phyloP scores from a whole-genome alignment of 345 rosid genomes.

The Murraya paniculata region DNA sequence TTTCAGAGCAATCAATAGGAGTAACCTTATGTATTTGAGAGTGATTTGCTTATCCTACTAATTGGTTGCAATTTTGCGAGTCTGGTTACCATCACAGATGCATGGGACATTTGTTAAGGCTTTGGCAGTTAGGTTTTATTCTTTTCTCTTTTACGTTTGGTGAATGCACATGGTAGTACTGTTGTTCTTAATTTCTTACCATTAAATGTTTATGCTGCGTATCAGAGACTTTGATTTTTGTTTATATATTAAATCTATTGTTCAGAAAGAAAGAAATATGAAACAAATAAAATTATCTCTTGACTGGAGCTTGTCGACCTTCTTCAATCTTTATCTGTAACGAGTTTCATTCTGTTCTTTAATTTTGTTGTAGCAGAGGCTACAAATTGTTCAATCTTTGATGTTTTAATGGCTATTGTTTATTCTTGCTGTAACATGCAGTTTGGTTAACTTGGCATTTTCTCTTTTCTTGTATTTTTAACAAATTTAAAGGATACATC shows the following conservation, averaged over 20 bases:
- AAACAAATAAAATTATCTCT: not conserved
- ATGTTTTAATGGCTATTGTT: not conserved
- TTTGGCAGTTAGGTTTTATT: not conserved
- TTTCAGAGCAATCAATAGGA: not conserved
- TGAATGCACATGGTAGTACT: not conserved
- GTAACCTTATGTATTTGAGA: not conserved
- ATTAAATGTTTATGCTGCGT: not conserved
- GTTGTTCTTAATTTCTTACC: not conserved
- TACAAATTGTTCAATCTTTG: not conserved
- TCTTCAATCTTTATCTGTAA: not conserved
- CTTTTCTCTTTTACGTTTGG: not conserved
- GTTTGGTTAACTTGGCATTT: slow-evolving; percentile 13
- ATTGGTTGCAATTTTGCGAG: not conserved
- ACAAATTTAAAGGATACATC: slow-evolving; percentile 52
- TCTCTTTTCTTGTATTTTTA: not conserved
- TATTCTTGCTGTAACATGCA: not conserved
- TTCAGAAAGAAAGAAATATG: not conserved
- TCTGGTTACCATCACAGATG: not conserved
- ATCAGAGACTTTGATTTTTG: not conserved
- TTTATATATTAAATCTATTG: not conserved
- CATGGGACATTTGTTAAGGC: not conserved
- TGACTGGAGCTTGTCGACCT: not conserved
- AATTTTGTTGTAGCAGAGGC: not conserved
- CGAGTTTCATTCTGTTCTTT: not conserved
- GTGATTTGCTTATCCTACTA: not conserved